Conservation (phyloP, 2,329 filamentous ascomycete genomes). For the Colletotrichum simmondsii region DNA sequence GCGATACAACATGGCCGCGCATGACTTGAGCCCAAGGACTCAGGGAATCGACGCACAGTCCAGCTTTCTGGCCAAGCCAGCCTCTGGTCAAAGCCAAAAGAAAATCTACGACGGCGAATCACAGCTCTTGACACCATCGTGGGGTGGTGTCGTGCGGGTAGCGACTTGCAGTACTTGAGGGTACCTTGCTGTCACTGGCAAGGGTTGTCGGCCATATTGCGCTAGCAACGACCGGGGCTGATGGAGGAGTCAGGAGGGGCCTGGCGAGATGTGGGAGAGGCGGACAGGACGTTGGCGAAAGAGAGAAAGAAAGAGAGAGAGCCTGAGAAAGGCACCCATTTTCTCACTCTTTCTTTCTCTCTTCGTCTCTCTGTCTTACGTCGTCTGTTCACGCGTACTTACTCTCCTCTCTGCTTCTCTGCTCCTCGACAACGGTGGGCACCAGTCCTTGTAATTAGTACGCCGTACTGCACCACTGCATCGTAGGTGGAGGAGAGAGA, state of each 20-base stretch:
- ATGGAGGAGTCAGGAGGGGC: conserved; percentile 13
- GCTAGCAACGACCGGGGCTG: conserved; percentile 33
- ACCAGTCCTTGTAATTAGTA: neutral
- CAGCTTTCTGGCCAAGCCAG: conserved; percentile 6
- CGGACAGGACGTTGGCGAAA: neutral
- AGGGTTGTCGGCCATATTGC: conserved; percentile 12
- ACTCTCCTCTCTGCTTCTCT: neutral
- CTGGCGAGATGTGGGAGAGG: neutral
- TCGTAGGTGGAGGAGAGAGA: conserved; percentile 9
- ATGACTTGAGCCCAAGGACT: conserved; percentile 12
- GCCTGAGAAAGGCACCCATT: conserved; percentile 12
- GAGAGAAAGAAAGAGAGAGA: neutral
- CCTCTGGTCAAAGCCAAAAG: conserved; percentile 6
- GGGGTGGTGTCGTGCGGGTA: conserved; percentile 19
- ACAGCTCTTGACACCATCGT: conserved; percentile 4
- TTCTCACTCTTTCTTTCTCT: neutral
- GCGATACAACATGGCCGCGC: conserved; percentile 24
- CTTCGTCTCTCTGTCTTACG: neutral
- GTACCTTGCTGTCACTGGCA: conserved; percentile 20
- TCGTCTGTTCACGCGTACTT: neutral
- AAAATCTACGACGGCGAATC: conserved; percentile 30
- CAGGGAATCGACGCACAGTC: conserved; percentile 24
- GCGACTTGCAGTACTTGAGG: conserved; percentile 11
- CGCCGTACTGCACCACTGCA: conserved; percentile 1
- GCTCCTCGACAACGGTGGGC: neutral